Evolutionary conservation across 805 yeast genomes (phyloP), one percentile per base, ranked within the genome.

Genomic region (Kuraishia cidri): DNA sequence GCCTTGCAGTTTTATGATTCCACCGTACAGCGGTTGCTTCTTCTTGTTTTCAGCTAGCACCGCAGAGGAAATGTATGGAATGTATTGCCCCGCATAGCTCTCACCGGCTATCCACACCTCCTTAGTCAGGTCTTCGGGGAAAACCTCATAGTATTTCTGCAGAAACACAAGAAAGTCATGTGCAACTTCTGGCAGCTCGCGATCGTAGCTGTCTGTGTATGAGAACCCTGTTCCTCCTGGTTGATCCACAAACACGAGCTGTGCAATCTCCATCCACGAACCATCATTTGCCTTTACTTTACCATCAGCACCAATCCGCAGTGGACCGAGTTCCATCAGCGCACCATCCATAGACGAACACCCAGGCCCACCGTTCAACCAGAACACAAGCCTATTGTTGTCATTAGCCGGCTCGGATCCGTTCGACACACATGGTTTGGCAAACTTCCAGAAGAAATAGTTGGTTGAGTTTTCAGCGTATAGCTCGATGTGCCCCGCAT

Each of bases 311-410:
- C 62, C 58, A 13, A 86, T 68, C 34, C 95, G 64, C 28, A 86
- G 71, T 0, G 98, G 97, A 0, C 98, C 98, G 3, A 78, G 60
- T 54, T 92, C 98, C 74, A 88, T 73, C 41, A 92, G 52, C 0
- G 95, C 95, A 11, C 98, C 98, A 56, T 92, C 98, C 92, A 90
- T 76, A 1, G 97, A 87, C 2, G 96, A 87, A 54, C 98, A 92
- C 0, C 98, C 98, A 0, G 98, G 98, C 0, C 98, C 98, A 25
- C 98, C 98, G 53, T 92, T 92, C 15, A 92, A 66, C 97, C 98
- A 92, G 34, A 92, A 67, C 6, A 81, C 67, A 15, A 82, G 64
- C 40, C 29, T 33, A 14, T 31, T 16, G 19, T 26, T 28, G n/a
- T 20, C 24, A 30, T 16, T 14, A 11, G 20, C 13, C 20, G 16